These are phyloP conservation scores for Citeromyces siamensis DNA, from an alignment of 1,139 yeast genomes.

Conservation along the genomic window DNA sequence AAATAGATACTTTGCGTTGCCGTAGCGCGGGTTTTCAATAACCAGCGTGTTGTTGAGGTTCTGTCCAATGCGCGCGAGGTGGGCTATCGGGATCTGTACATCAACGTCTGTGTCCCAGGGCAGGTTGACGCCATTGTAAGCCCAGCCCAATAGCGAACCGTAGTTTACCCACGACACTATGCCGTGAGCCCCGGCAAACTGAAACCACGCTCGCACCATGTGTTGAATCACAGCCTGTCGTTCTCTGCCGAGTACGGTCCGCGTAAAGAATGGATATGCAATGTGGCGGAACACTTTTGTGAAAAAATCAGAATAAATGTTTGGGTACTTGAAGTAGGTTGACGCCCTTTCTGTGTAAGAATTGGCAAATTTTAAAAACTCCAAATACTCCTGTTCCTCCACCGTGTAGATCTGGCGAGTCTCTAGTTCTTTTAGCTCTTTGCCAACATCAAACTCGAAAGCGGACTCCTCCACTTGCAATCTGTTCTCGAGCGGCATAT, in stretches of 20 bases:
- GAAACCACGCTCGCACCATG: constrained; percentile 3
- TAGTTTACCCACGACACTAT: constrained; percentile 46
- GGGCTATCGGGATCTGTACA: constrained; percentile 34
- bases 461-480: background rate
- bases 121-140: constrained; percentile 43
- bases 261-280: constrained; percentile 15
- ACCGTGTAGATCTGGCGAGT: background rate
- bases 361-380: background rate
- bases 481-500: background rate
- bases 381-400: constrained; percentile 1
- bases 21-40: constrained; percentile 21
- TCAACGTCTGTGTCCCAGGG: constrained; percentile 60
- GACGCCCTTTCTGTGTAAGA: background rate
- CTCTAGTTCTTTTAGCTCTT: background rate
- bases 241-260: constrained; percentile 5
- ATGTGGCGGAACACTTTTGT: constrained; percentile 7
- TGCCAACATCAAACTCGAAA: constrained; percentile 1
- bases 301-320: background rate
- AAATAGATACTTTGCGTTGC: constrained; percentile 6
- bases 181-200: constrained; percentile 4
- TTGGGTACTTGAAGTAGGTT: background rate
- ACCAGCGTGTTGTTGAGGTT: constrained; percentile 34
- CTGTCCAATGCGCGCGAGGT: constrained; percentile 27
- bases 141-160: constrained; percentile 49
- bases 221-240: constrained; percentile 3